Percentiles rank a stretch among this genome's conserved stretches.
Evolutionary conservation across 2,329 filamentous ascomycete genomes (phyloP).

Genomic region (Tolypocladium album): DNA sequence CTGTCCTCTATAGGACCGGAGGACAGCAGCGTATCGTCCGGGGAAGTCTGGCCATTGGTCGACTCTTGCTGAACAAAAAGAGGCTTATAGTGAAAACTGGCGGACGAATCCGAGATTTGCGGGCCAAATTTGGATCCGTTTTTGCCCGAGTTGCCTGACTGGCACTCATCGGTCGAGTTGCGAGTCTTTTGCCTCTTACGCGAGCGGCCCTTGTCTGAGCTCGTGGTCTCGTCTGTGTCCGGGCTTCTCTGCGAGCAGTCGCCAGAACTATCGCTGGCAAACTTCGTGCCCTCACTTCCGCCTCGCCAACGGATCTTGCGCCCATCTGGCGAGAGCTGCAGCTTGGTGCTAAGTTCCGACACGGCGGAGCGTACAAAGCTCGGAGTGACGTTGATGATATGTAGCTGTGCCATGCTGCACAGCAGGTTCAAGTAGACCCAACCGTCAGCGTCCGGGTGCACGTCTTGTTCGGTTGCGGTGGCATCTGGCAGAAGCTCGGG

Average conservation of each 20-base stretch:
- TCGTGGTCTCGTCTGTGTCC: conserved; percentile 38
- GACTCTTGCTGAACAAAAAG: conserved; percentile 43
- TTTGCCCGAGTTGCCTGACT: conserved; percentile 22
- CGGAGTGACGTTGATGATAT: conserved; percentile 73
- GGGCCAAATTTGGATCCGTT: conserved; percentile 28
- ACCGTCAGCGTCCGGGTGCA: conserved; percentile 54
- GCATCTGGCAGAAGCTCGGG: conserved; percentile 39
- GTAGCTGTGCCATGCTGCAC: conserved; percentile 71
- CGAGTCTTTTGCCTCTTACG: conserved; percentile 35
- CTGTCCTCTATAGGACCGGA: conserved; percentile 36
- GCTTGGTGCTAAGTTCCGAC: conserved; percentile 57
- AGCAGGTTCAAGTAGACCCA: conserved; percentile 79
- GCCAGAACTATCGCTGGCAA: conserved; percentile 52
- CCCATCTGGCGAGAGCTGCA: conserved; percentile 69
- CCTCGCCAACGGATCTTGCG: conserved; percentile 74
- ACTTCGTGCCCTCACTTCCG: conserved; percentile 50
- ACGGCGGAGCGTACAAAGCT: conserved; percentile 68
- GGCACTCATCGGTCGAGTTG: conserved; percentile 21
- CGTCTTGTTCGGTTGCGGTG: conserved; percentile 27
- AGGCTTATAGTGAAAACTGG: conserved; percentile 53
- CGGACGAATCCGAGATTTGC: conserved; percentile 26
- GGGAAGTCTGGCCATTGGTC: conserved; percentile 33
- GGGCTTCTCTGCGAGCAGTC: conserved; percentile 35
- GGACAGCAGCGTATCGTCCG: conserved; percentile 39
- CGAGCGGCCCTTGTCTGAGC: conserved; percentile 28